phyloP scores from a whole-genome alignment of 1,284 basidiomycete genomes.

The Sphagnurus paluster region DNA sequence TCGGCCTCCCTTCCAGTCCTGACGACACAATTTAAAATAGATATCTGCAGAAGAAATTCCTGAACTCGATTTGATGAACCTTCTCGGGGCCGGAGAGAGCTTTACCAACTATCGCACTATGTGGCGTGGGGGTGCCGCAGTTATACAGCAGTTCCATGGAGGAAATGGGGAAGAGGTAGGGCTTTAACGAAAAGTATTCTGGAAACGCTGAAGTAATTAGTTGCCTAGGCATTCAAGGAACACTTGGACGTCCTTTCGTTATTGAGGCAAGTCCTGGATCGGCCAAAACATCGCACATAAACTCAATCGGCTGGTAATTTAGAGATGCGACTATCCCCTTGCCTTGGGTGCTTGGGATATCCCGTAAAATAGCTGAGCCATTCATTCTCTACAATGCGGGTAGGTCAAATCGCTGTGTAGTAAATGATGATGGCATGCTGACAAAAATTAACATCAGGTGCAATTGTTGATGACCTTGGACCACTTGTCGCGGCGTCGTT shows the following conservation, averaged over 20 bases:
- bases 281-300: neutral
- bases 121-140: slow-evolving; percentile 4
- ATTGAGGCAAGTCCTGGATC: slow-evolving; percentile 2
- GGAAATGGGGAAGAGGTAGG: neutral
- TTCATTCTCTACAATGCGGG: slow-evolving; percentile 10
- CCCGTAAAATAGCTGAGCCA: neutral
- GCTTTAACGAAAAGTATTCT: neutral
- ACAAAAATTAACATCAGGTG: neutral
- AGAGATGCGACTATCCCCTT: slow-evolving; percentile 11
- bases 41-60: too few species aligned
- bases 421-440: neutral
- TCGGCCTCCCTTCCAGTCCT: too few species aligned
- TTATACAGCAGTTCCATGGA: slow-evolving; percentile 7
- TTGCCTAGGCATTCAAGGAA: slow-evolving; percentile 5
- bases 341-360: slow-evolving; percentile 10
- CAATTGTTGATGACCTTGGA: slow-evolving; percentile 1
- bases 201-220: neutral
- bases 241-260: slow-evolving; percentile 5
- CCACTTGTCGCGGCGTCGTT: slow-evolving; percentile 4
- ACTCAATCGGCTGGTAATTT: neutral
- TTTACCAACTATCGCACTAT: slow-evolving; percentile 4
- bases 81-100: slow-evolving; percentile 1
- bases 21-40: too few species aligned
- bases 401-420: neutral
- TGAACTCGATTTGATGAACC: neutral